Base-by-base conservation (phyloP, 2,329 filamentous ascomycete species). In the Ampelomyces quisqualis region DNA sequence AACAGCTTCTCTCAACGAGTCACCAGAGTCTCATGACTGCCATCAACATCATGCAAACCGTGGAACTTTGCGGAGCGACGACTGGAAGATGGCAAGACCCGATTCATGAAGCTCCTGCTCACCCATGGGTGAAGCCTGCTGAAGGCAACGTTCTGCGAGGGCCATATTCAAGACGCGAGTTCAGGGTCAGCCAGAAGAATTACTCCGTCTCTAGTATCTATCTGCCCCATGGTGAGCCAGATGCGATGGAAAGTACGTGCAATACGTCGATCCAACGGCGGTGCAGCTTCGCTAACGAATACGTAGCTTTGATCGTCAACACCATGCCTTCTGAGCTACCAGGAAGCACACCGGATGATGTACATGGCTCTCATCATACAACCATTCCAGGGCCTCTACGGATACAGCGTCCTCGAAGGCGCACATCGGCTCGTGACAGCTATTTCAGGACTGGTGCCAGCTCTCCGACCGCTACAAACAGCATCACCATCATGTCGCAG, bases 301-400 rank as follows among this genome's bases (percentile, higher is more conserved):
- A 2, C 17, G 8, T 9, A 58, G 57, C 41, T 7, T 21, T 22
- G 15, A 51, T 55, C 3, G 19, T 55, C 4, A 51, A 55, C 23
- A 49, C 51, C 10, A n/a, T 29, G 14, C 57, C 51, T 4, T 46
- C 46, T 2, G 60, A 64, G 28, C 50, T 64, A 22, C 55, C 53
- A n/a, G 60, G 60, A 26, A 60, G 60, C 34, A 62, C 47, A 4
- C 60, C 60, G 13, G 51, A 51, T 23, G 53, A 62, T 31, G 33
- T 58, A 13, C 38, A 38, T 7, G 15, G 48, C 14, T 31, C 38
- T 8, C 38, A 54, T 31, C 3, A 18, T 31, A 7, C 14, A 18
- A 18, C 29, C 13, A 17, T 31, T 18, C 28, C 28, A n/a, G n/a
- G n/a, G n/a, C n/a, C n/a, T n/a, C n/a, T n/a, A n/a, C n/a, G n/a